These are phyloP conservation scores for Ceriops zippeliana DNA, from an alignment of 345 rosid species.

Conservation along the genomic window DNA sequence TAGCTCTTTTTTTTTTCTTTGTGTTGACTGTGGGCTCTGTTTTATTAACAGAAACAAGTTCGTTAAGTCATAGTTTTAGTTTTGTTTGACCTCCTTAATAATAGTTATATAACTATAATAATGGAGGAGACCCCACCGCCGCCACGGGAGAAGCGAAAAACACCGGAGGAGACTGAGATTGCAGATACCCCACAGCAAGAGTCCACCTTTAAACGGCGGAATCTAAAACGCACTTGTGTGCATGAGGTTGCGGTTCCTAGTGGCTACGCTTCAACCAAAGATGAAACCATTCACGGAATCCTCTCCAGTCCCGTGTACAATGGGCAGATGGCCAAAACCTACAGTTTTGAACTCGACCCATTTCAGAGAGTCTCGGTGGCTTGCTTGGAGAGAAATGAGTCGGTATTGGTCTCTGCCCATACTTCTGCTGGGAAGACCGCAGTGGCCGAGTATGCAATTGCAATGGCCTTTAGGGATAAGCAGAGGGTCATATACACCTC, in stretches of 20 bases:
- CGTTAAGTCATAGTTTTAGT: neutral
- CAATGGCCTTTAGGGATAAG: conserved; percentile 93
- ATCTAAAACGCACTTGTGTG: conserved; percentile 60
- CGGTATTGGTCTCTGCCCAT: conserved; percentile 93
- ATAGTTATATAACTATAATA: no score
- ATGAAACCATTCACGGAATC: conserved; percentile 57
- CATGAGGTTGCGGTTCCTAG: conserved; percentile 93
- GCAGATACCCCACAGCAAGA: conserved; percentile 35
- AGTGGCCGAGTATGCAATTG: conserved; percentile 96
- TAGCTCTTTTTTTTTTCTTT: no score
- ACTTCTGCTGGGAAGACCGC: conserved; percentile 99
- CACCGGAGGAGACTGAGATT: conserved; percentile 28
- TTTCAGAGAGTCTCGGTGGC: conserved; percentile 87
- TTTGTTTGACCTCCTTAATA: no score
- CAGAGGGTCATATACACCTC: conserved; percentile 96
- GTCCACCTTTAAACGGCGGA: conserved; percentile 47
- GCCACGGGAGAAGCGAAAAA: conserved; percentile 43
- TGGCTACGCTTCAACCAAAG: conserved; percentile 52
- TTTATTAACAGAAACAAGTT: neutral
- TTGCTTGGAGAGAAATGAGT: conserved; percentile 86
- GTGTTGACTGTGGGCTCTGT: no score
- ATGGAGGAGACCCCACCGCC: neutral
- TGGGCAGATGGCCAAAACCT: conserved; percentile 83
- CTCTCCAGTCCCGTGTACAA: conserved; percentile 64
- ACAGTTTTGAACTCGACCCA: conserved; percentile 74